phyloP scores from a whole-genome alignment of 2,329 filamentous ascomycete species.

The Pseudogymnoascus sp. region DNA sequence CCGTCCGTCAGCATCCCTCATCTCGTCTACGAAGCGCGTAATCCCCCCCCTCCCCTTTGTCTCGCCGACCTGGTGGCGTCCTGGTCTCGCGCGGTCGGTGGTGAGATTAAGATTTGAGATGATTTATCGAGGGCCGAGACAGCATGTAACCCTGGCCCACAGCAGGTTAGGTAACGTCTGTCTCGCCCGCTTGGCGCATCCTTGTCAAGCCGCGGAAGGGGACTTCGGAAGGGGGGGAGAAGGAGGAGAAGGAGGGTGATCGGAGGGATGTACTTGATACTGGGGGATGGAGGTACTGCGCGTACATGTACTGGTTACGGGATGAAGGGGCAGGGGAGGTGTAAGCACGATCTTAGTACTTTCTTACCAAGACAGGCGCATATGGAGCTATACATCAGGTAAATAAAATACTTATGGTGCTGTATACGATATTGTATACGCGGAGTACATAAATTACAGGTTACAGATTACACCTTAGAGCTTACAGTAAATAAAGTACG shows the following conservation, averaged over 20 bases:
- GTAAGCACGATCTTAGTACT: too few species aligned
- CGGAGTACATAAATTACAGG: neutral
- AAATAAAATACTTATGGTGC: too few species aligned
- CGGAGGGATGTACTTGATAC: neutral
- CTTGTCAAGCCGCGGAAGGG: neutral
- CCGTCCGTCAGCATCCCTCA: neutral
- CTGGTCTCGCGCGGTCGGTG: neutral
- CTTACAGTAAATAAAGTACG: neutral
- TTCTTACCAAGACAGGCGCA: too few species aligned
- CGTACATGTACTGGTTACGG: too few species aligned
- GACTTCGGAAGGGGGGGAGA: neutral
- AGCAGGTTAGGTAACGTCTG: neutral
- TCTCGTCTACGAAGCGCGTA: neutral
- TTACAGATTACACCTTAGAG: neutral
- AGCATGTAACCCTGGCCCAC: neutral
- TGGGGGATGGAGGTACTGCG: too few species aligned
- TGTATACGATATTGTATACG: too few species aligned
- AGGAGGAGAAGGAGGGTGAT: too few species aligned
- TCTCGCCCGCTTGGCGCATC: neutral
- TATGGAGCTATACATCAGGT: too few species aligned
- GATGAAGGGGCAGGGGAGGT: too few species aligned
- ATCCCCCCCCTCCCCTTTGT: neutral
- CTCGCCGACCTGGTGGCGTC: neutral
- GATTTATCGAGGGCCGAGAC: slow-evolving; percentile 1
- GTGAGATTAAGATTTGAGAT: slow-evolving; percentile 3